Conservation (phyloP, 306 rosid species). For the Citrullus mucosospermus region DNA sequence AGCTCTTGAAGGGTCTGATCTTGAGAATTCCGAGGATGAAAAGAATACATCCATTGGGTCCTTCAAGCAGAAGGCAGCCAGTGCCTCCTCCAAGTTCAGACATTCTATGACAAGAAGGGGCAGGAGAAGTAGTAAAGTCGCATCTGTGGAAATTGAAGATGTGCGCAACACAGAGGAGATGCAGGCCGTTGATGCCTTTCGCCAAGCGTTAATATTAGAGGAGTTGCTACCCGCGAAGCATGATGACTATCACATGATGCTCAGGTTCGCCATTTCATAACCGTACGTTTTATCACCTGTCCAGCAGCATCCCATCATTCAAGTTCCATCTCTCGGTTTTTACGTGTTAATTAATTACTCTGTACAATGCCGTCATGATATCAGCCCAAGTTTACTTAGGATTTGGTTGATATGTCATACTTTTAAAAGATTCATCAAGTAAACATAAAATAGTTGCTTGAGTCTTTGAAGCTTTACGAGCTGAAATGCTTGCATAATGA, state of each 20-base stretch:
- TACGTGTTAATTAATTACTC: not conserved
- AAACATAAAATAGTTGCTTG: not conserved
- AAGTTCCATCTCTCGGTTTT: not conserved
- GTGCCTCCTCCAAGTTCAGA: conserved; percentile 55
- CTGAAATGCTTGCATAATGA: not conserved
- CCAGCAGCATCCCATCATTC: not conserved
- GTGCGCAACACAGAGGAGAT: conserved; percentile 57
- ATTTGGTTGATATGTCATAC: not conserved
- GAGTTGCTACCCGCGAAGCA: conserved; percentile 71
- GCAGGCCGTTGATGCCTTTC: conserved; percentile 60
- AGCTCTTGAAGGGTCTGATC: conserved; percentile 13
- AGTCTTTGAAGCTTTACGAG: not conserved
- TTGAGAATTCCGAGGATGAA: conserved; percentile 31
- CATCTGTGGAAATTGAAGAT: conserved; percentile 74
- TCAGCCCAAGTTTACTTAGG: not conserved
- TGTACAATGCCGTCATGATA: not conserved
- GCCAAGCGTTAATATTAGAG: conserved; percentile 58
- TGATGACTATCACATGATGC: conserved; percentile 87
- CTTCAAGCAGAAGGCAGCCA: conserved; percentile 48
- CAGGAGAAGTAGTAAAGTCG: conserved; percentile 68
- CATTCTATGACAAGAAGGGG: conserved; percentile 45
- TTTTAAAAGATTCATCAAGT: not conserved
- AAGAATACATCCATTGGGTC: conserved; percentile 30
- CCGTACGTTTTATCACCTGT: not conserved
- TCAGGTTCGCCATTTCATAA: conserved; percentile 27